Evolutionary conservation across 1,284 basidiomycete species (phyloP), one percentile per base, ranked within the genome.

Genomic region (Sanghuangporus sanghuang): DNA sequence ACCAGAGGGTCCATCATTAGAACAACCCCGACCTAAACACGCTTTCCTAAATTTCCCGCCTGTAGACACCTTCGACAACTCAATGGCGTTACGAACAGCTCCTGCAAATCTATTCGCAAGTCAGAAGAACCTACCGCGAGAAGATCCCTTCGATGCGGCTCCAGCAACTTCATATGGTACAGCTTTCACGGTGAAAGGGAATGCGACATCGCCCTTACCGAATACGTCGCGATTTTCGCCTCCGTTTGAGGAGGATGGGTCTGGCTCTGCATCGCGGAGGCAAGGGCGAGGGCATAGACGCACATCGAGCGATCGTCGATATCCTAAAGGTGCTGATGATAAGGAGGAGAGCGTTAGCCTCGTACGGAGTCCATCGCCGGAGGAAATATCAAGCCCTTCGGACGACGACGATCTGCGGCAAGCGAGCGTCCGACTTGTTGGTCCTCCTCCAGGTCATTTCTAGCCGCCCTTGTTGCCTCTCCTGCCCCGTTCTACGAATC

Each of bases 311-410:
- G 70, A 59, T 70, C 69, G 21, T 32, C 68, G 56, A 71, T 79
- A 79, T 62, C 77, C 77, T 18, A 67, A 70, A 56, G 64, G 66
- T 14, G 69, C 61, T n/a, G 75, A 76, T 44, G 78, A 79, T 64
- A 70, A 66, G 61, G 78, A 78, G 67, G 76, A 79, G 70, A 78
- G 75, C 65, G 64, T 73, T 66, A 75, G 75, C 52, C 69, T 79
- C 38, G 75, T 73, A 70, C 68, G 69, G 40, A 66, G 70, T 18
- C 63, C 66, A 23, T 70, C 70, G 57, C 49, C 56, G 6, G 64
- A 64, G 42, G 58, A 57, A 35, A 55, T 61, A 56, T 61, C 59
- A 6, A 44, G 27, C 12, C 44, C 36, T 8, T 61, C 59, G 3
- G 62, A 60, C 14, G 59, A 64, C 18, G 63, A 56, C 16, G 48